Evolutionary conservation across 208 protist genomes (phyloP).

Genomic region (Leishmania tarentolae): DNA sequence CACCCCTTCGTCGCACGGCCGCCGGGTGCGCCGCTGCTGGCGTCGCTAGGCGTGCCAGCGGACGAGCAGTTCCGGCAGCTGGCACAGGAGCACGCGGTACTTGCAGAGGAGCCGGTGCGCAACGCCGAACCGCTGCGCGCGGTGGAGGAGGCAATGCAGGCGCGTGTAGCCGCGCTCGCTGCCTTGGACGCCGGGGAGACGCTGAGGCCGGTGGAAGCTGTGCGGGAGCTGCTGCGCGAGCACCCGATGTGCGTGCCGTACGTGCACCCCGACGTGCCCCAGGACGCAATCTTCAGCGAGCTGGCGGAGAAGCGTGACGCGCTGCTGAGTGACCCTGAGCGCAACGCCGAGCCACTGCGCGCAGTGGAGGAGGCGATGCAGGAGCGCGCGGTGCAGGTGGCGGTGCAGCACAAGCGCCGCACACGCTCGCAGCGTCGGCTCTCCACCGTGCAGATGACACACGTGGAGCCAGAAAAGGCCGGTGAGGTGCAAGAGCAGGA

Average conservation of each 20-base stretch:
- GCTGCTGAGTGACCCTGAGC: constrained; percentile 26
- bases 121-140: background rate
- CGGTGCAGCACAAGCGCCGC: background rate
- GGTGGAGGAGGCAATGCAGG: background rate
- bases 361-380: constrained; percentile 30
- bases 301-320: constrained; percentile 21
- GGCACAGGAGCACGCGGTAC: background rate
- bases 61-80: background rate
- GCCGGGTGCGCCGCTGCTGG: constrained; percentile 24
- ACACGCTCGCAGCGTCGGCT: background rate
- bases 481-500: constrained; percentile 23
- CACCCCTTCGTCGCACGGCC: constrained; percentile 40
- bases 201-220: background rate
- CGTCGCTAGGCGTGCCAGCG: background rate
- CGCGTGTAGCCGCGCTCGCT: constrained; percentile 14
- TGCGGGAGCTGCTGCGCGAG: constrained; percentile 2
- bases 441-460: too few species aligned
- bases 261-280: constrained; percentile 37
- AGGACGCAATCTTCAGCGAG: constrained; percentile 39
- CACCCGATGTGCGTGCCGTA: constrained; percentile 24
- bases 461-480: background rate
- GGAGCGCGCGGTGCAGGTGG: constrained; percentile 33
- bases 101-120: background rate
- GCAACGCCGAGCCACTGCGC: constrained; percentile 13
- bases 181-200: constrained; percentile 14